Evolutionary conservation across 2,329 filamentous ascomycete genomes (phyloP).

Genomic region (Fusarium keratoplasticum): DNA sequence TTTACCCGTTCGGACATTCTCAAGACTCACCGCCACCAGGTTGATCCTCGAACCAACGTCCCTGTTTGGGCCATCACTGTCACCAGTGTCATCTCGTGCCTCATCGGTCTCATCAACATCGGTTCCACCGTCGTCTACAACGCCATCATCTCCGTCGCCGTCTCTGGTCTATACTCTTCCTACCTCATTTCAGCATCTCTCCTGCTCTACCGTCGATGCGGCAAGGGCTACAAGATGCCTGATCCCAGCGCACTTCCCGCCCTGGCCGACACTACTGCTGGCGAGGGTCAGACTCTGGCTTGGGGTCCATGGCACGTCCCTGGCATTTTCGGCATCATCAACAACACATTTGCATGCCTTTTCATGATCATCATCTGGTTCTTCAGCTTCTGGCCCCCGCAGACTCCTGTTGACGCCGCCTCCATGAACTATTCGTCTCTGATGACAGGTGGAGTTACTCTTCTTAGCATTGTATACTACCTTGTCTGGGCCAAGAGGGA

Average conservation of each 20-base stretch:
- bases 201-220: conserved; percentile 39
- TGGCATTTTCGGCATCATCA: conserved; percentile 61
- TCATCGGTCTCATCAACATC: conserved; percentile 40
- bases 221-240: conserved; percentile 38
- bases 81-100: conserved; percentile 35
- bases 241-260: conserved; percentile 32
- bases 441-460: conserved; percentile 53
- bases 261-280: conserved; percentile 25
- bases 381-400: conserved; percentile 63
- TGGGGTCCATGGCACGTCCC: conserved; percentile 69
- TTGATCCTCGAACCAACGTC: conserved; percentile 34
- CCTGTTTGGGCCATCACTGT: conserved; percentile 37
- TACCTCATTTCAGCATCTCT: conserved; percentile 37
- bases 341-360: conserved; percentile 63
- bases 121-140: conserved; percentile 39
- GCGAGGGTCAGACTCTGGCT: conserved; percentile 31
- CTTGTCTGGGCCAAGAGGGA: conserved; percentile 52
- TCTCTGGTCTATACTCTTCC: conserved; percentile 37
- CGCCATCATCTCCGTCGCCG: conserved; percentile 37
- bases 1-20: fast-evolving
- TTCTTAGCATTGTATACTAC: conserved; percentile 60
- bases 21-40: conserved; percentile 4
- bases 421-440: conserved; percentile 61
- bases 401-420: conserved; percentile 34
- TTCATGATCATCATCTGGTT: conserved; percentile 67